Evolutionary conservation across 768 basidiomycete genomes (phyloP).

Genomic region (Termitomyces sp.): DNA sequence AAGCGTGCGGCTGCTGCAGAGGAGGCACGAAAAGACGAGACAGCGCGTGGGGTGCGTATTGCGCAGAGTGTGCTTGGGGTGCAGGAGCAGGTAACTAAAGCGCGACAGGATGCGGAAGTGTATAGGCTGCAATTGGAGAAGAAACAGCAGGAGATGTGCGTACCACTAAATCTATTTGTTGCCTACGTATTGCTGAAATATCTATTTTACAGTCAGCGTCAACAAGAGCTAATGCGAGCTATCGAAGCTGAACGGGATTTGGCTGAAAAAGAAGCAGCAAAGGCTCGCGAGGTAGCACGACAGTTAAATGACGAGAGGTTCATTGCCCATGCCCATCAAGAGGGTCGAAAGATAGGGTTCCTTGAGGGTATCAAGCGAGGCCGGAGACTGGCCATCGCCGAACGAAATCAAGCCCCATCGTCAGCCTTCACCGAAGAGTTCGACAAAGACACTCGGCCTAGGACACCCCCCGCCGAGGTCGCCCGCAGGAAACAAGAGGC

Average conservation of each 20-base stretch:
- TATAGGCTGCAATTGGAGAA: constrained; percentile 27
- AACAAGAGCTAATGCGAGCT: constrained; percentile 22
- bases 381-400: constrained; percentile 16
- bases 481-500: not conserved
- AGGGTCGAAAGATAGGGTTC: constrained; percentile 46
- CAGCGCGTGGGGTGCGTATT: constrained; percentile 23
- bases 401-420: constrained; percentile 12
- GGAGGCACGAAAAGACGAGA: constrained; percentile 17
- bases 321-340: constrained; percentile 50
- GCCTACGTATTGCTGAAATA: not conserved
- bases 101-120: constrained; percentile 25
- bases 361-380: constrained; percentile 55
- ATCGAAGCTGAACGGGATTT: constrained; percentile 32
- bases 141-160: constrained; percentile 29
- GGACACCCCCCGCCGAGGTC: not conserved
- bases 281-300: constrained; percentile 51
- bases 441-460: not conserved
- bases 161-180: too few relatives aligned
- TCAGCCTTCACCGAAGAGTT: constrained; percentile 18
- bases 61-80: constrained; percentile 26
- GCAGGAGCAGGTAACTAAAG: constrained; percentile 25
- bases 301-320: constrained; percentile 54
- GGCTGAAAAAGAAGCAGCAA: constrained; percentile 30
- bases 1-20: constrained; percentile 19
- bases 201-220: constrained; percentile 21